Evolutionary conservation across 345 rosid species (phyloP).

Genomic region (Hibiscus tridactylites): DNA sequence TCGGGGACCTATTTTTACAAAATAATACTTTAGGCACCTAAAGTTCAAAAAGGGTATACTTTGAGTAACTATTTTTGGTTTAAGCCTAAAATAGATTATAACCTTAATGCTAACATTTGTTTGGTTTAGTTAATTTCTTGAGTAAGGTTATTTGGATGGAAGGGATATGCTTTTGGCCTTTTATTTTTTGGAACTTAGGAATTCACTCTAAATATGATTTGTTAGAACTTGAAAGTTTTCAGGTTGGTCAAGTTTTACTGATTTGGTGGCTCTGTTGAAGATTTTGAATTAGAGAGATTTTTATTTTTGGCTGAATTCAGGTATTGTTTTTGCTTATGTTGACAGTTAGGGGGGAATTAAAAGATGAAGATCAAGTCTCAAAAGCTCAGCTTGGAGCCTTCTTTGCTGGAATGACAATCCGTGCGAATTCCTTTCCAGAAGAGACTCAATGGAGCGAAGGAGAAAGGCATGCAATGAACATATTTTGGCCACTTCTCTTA

Average conservation of each 20-base stretch:
- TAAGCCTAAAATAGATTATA: too few species aligned
- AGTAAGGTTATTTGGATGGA: background rate
- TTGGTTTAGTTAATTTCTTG: background rate
- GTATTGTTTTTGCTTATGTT: conserved; percentile 8
- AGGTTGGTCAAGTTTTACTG: background rate
- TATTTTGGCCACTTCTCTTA: conserved; percentile 73
- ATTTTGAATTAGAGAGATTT: background rate
- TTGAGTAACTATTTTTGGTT: too few species aligned
- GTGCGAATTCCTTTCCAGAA: conserved; percentile 87
- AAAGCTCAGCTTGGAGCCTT: conserved; percentile 93
- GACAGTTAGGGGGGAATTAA: conserved; percentile 69
- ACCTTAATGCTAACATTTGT: background rate
- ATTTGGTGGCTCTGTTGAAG: background rate
- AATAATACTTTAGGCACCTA: too few species aligned
- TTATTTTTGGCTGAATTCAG: background rate
- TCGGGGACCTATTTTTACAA: too few species aligned
- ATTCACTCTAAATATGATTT: background rate
- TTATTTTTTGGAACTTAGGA: background rate
- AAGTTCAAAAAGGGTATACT: too few species aligned
- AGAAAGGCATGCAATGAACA: conserved; percentile 64
- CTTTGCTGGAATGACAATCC: conserved; percentile 91
- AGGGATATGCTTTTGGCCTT: background rate
- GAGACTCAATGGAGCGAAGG: conserved; percentile 98
- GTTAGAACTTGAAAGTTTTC: background rate
- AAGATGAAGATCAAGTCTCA: conserved; percentile 71